These are phyloP conservation scores for Ascochyta rabiei DNA, from an alignment of 2,329 filamentous ascomycete genomes.

Conservation along the genomic window DNA sequence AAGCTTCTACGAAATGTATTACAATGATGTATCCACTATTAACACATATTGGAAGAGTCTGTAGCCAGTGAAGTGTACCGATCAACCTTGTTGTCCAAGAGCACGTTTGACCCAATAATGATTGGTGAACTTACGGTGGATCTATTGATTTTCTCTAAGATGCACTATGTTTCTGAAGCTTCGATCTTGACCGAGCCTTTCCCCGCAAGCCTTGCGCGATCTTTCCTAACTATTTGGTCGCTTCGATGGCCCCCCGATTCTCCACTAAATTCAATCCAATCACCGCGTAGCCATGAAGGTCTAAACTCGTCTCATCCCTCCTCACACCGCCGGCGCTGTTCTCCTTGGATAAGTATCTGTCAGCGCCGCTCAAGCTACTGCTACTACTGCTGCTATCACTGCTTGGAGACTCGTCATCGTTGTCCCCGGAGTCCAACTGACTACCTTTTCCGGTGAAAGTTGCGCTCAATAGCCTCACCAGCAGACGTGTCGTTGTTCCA, in stretches of 20 bases:
- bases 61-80: too few relatives aligned
- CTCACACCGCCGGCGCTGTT: neutral
- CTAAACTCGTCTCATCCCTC: neutral
- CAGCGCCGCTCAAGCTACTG: neutral
- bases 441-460: neutral
- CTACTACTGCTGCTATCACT: neutral
- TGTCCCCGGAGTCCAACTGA: neutral
- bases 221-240: neutral
- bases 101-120: too few relatives aligned
- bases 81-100: too few relatives aligned
- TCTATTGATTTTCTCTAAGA: too few relatives aligned
- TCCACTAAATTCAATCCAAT: neutral
- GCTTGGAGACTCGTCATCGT: neutral
- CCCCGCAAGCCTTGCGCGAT: neutral
- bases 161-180: too few relatives aligned
- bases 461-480: neutral
- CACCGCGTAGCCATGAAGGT: too few relatives aligned
- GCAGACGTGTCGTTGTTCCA: neutral
- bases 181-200: too few relatives aligned
- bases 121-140: too few relatives aligned
- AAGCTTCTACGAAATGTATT: too few relatives aligned
- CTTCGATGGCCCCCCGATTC: neutral
- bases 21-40: too few relatives aligned
- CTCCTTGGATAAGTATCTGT: neutral
- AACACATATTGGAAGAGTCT: too few relatives aligned